A percentile compares a stretch with the other conserved stretches of the same genome.
These are phyloP conservation scores for Spirogloea muscicola DNA, from an alignment of 139 green algal species.

Conservation along the genomic window DNA sequence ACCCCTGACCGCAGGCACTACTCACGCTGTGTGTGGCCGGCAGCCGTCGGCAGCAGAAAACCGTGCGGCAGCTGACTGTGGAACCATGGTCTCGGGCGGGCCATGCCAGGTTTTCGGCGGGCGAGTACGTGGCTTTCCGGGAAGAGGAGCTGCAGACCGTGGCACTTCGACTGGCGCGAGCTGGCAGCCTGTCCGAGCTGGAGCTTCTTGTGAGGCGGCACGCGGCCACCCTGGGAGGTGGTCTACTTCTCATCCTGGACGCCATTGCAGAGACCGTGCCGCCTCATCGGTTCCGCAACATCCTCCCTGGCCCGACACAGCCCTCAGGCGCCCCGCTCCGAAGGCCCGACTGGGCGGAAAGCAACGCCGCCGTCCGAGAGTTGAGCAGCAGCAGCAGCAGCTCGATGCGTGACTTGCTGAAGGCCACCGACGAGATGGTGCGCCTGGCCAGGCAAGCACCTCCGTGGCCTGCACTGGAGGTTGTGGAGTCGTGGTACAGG, in stretches of 20 bases:
- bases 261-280: conserved; percentile 35
- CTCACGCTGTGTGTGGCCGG: neutral
- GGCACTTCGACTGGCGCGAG: neutral
- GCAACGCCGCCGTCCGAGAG: neutral
- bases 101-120: neutral
- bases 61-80: neutral
- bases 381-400: neutral
- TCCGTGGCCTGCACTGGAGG: neutral
- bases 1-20: neutral
- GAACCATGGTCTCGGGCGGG: neutral
- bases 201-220: conserved; percentile 33
- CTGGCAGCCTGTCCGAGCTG: conserved; percentile 5
- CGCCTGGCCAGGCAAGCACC: neutral
- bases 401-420: neutral
- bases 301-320: conserved; percentile 17
- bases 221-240: conserved; percentile 1
- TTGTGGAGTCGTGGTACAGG: conserved; percentile 31
- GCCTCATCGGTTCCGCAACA: conserved; percentile 17
- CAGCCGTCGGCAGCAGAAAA: neutral
- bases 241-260: conserved; percentile 16
- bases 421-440: conserved; percentile 29
- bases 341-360: conserved; percentile 26
- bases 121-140: neutral
- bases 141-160: neutral
- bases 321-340: neutral